A percentile compares a stretch with the other conserved stretches of the same genome.
phyloP scores from a whole-genome alignment of 2,329 filamentous ascomycete genomes.

The Ampelomyces quisqualis region DNA sequence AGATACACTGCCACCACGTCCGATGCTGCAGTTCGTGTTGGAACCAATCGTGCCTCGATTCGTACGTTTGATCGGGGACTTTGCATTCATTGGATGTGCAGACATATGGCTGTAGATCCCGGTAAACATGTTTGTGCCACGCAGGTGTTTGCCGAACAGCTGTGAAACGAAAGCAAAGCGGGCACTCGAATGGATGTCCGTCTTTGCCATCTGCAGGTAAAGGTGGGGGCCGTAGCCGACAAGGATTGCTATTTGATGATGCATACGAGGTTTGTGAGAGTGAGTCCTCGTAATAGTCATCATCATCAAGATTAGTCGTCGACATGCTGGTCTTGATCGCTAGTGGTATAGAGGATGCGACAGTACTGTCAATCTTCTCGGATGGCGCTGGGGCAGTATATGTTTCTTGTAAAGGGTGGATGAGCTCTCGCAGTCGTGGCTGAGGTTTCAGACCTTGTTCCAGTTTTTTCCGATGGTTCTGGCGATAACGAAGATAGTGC shows the following conservation, averaged over 20 bases:
- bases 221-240: constrained; percentile 19
- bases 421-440: not conserved
- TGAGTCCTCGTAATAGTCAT: constrained; percentile 16
- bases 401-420: not conserved
- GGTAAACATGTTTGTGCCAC: constrained; percentile 27
- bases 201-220: constrained; percentile 21
- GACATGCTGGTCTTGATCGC: constrained; percentile 7
- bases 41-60: constrained; percentile 23
- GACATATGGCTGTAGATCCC: constrained; percentile 23
- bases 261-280: constrained; percentile 30
- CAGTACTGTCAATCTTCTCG: constrained; percentile 11
- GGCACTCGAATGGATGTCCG: constrained; percentile 35
- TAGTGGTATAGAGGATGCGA: constrained; percentile 16
- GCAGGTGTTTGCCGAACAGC: constrained; percentile 8
- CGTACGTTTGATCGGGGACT: constrained; percentile 16
- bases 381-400: constrained; percentile 1
- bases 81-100: constrained; percentile 19
- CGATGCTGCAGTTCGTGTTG: constrained; percentile 22
- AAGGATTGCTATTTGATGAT: constrained; percentile 14
- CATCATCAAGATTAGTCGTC: constrained; percentile 4
- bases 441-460: constrained; percentile 8
- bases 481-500: constrained; percentile 34
- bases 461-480: constrained; percentile 31
- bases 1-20: constrained; percentile 18
- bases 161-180: constrained; percentile 28